phyloP scores from a whole-genome alignment of 352 stramenopile species.

The Globisporangium irregulare region DNA sequence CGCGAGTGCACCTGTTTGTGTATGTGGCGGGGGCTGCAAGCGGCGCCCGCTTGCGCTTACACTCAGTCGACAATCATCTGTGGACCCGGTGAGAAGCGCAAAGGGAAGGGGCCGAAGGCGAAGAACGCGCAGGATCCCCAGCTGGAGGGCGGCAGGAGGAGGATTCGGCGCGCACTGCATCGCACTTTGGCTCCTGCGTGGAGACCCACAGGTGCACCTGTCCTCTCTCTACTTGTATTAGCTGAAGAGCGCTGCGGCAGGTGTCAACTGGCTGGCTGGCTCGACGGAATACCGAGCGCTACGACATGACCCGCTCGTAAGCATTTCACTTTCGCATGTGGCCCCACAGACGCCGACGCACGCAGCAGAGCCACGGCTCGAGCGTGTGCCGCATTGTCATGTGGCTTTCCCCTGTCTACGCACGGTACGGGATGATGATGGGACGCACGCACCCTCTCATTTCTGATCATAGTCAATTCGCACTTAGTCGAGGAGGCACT shows the following conservation, averaged over 20 bases:
- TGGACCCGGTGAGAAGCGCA: neutral
- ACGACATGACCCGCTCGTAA: neutral
- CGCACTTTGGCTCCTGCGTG: neutral
- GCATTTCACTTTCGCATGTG: neutral
- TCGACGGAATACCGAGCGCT: neutral
- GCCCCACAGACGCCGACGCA: neutral
- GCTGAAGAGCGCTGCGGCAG: neutral
- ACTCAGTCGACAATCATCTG: neutral
- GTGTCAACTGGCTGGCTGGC: neutral
- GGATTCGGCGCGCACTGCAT: constrained; percentile 1
- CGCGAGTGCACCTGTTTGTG: neutral
- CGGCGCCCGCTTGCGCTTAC: neutral
- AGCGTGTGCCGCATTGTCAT: constrained; percentile 4
- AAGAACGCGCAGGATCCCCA: constrained; percentile 8
- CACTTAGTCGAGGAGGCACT: constrained; percentile 4
- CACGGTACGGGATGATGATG: neutral
- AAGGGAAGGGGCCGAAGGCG: neutral
- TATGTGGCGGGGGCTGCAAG: neutral
- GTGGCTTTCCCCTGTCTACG: constrained; percentile 1
- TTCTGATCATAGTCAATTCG: neutral
- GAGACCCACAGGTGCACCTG: neutral
- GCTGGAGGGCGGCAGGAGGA: neutral
- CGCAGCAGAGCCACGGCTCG: neutral
- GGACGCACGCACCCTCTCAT: neutral
- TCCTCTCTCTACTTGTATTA: neutral